Percentiles rank a stretch among this genome's conserved stretches.
phyloP scores from a whole-genome alignment of 2,329 filamentous ascomycete genomes.

The Annulohypoxylon truncatum region DNA sequence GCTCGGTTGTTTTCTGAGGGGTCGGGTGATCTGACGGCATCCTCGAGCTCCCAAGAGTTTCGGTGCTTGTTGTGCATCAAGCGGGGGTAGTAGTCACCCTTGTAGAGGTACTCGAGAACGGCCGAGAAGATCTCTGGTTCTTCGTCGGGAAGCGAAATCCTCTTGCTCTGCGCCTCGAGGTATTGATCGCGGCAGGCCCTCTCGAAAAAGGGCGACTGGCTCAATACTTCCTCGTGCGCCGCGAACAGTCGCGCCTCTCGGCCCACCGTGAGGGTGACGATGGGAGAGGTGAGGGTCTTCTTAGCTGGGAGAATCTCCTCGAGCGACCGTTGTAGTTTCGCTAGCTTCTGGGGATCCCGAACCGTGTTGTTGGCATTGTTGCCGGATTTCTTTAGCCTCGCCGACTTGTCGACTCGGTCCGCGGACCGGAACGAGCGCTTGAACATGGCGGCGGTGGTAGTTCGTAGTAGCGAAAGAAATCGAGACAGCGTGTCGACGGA shows the following conservation, averaged over 20 bases:
- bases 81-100: slow-evolving; percentile 93
- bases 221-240: slow-evolving; percentile 92
- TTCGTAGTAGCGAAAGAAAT: slow-evolving; percentile 48
- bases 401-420: slow-evolving; percentile 89
- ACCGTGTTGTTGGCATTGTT: slow-evolving; percentile 55
- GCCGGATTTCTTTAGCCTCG: slow-evolving; percentile 79
- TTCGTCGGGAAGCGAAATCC: slow-evolving; percentile 77
- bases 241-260: slow-evolving; percentile 90
- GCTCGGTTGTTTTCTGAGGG: slow-evolving; percentile 53
- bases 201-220: slow-evolving; percentile 86
- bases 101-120: slow-evolving; percentile 96
- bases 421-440: slow-evolving; percentile 88
- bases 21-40: slow-evolving; percentile 58
- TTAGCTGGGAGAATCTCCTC: slow-evolving; percentile 59
- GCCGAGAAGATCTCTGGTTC: slow-evolving; percentile 94
- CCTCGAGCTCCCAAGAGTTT: slow-evolving; percentile 91
- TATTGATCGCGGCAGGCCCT: slow-evolving; percentile 77
- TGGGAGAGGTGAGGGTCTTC: slow-evolving; percentile 67
- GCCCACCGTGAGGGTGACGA: slow-evolving; percentile 88
- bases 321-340: slow-evolving; percentile 87
- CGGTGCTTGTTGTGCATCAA: slow-evolving; percentile 87
- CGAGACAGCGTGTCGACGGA: slow-evolving; percentile 46
- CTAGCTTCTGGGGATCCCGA: slow-evolving; percentile 81
- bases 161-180: slow-evolving; percentile 81
- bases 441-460: slow-evolving; percentile 75